Conservation (phyloP, 2,329 filamentous ascomycete species). For the Xylariaceae sp. region DNA sequence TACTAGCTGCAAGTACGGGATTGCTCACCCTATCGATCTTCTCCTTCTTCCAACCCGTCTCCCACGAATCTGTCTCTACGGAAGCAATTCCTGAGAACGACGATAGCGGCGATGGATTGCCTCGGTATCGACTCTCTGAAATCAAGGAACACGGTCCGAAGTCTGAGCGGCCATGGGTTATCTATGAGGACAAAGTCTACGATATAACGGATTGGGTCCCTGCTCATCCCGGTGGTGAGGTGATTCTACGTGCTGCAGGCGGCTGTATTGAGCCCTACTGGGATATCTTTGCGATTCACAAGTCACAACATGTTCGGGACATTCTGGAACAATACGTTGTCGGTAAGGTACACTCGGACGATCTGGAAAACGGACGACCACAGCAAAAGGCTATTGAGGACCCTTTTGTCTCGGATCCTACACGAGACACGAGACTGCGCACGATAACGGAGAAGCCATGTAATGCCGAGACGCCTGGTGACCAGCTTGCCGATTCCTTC, state of each 20-base stretch:
- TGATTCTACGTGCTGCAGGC: constrained; percentile 62
- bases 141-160: constrained; percentile 48
- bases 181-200: constrained; percentile 60
- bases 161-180: constrained; percentile 57
- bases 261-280: constrained; percentile 62
- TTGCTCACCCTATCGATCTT: constrained; percentile 27
- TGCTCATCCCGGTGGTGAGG: constrained; percentile 61
- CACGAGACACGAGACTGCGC: constrained; percentile 38
- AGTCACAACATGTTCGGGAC: constrained; percentile 57
- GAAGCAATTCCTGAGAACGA: constrained; percentile 23
- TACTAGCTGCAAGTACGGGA: constrained; percentile 29
- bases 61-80: constrained; percentile 14
- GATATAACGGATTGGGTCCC: constrained; percentile 65
- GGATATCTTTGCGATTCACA: constrained; percentile 66
- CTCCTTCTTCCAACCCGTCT: constrained; percentile 25
- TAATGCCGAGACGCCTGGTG: constrained; percentile 45
- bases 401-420: constrained; percentile 43
- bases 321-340: constrained; percentile 61
- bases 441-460: constrained; percentile 41
- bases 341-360: constrained; percentile 53
- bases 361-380: constrained; percentile 54
- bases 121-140: constrained; percentile 47
- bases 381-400: constrained; percentile 53
- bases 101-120: constrained; percentile 40
- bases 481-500: constrained; percentile 38